Evolutionary conservation across 805 yeast species (phyloP).

Genomic region (Kuraishia piskuri): DNA sequence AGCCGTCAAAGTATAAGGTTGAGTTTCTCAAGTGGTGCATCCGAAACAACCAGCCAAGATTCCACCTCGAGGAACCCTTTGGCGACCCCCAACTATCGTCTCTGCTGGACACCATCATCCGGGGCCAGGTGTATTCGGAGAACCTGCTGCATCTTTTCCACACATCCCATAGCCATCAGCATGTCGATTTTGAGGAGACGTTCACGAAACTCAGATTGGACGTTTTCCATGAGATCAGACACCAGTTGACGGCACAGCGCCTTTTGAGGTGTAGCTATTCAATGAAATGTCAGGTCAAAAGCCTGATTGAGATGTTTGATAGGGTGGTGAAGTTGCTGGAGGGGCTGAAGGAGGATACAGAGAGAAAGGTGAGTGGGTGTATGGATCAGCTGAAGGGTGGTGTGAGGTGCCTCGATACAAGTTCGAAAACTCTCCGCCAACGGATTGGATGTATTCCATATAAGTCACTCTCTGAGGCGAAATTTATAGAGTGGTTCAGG

Average conservation of each 20-base stretch:
- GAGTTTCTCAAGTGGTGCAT: slow-evolving; percentile 16
- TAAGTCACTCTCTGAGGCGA: not conserved
- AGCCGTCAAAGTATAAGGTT: slow-evolving; percentile 6
- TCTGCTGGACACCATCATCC: slow-evolving; percentile 10
- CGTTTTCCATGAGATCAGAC: slow-evolving; percentile 19
- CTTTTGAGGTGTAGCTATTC: slow-evolving; percentile 16
- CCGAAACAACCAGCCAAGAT: slow-evolving; percentile 3
- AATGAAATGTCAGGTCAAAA: slow-evolving; percentile 10
- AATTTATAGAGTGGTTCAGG: not conserved
- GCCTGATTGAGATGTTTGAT: slow-evolving; percentile 6
- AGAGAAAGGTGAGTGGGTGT: not conserved
- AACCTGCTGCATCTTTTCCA: not conserved
- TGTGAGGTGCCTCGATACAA: too few relatives aligned
- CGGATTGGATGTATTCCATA: not conserved
- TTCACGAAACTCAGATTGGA: slow-evolving; percentile 9
- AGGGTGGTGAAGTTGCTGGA: slow-evolving; percentile 7
- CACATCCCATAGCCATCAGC: too few relatives aligned
- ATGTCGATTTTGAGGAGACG: slow-evolving; percentile 6
- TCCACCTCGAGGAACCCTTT: slow-evolving; percentile 12
- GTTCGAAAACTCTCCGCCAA: not conserved
- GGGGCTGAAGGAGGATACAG: slow-evolving; percentile 1
- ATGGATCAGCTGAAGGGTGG: not conserved
- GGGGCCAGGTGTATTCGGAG: slow-evolving; percentile 9
- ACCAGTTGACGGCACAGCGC: slow-evolving; percentile 11
- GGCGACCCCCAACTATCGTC: slow-evolving; percentile 7